Evolutionary conservation across 2,329 filamentous ascomycete genomes (phyloP), one percentile per base, ranked within the genome.

Genomic region (Fusarium sarcochroum): DNA sequence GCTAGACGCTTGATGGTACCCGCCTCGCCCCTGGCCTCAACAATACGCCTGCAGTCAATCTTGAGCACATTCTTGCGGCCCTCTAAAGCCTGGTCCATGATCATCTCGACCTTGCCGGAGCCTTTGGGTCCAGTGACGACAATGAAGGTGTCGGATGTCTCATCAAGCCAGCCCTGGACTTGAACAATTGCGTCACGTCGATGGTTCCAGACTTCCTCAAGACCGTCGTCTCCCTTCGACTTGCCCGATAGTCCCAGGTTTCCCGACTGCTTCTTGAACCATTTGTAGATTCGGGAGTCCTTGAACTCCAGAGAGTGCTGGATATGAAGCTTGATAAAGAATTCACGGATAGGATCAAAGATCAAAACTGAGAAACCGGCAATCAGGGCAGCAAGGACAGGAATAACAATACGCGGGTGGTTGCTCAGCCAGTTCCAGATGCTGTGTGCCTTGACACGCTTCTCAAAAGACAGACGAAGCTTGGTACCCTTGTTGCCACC

Each of bases 301-400:
- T 89, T 89, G 32, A 96, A 82, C 58, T 92, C 88, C 63, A 96
- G 89, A 0, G 90, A 89, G 46, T 90, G 87, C 32, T 94, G 93
- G 50, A 99, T 90, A 76, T 97, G 94, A 6, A 91, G 86, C 75
- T 93, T 93, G 80, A 98, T 93, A 74, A 97, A 98, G 76, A 97
- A 96, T 1, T 94, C 94, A 44, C 96, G 89, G 59, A 99, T 94
- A 0, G 96, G 96, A 73, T 99, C 96, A 74, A 99, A 98, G 9
- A 98, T 85, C 2, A 93, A 89, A 20, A 98, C 93, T 0, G 94
- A 97, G 47, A 96, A 83, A 34, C 91, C 90, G 1, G 94, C 94
- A 30, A 97, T 77, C 4, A 98, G 80, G 2, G 94, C 95, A 17
- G 93, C 93, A 3, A 97, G 54, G 2, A 92, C 80, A 1, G 96